Conservation (phyloP, 129 eudicot genomes). For the Lactuca saligna region DNA sequence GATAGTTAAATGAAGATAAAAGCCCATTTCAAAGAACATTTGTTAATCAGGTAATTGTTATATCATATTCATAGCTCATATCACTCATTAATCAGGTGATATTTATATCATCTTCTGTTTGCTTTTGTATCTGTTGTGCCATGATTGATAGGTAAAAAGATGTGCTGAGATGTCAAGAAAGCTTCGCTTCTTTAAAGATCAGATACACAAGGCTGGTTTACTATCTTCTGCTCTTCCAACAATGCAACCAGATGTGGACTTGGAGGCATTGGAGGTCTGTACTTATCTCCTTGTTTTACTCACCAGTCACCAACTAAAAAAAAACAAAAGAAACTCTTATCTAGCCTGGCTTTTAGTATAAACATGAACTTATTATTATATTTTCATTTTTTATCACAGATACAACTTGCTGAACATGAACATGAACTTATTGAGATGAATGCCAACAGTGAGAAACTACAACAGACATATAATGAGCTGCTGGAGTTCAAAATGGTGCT, state of each 20-base stretch:
- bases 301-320: not conserved
- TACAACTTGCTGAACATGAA: constrained; percentile 87
- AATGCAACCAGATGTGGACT: constrained; percentile 68
- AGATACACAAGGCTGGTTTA: constrained; percentile 81
- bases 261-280: constrained; percentile 90
- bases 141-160: constrained; percentile 69
- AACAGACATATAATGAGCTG: constrained; percentile 77
- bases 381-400: constrained; percentile 38
- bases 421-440: constrained; percentile 91
- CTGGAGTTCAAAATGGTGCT: constrained; percentile 88
- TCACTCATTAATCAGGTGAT: not conserved
- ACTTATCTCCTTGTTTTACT: not conserved
- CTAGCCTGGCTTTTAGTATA: constrained; percentile 4
- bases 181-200: constrained; percentile 86
- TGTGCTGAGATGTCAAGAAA: constrained; percentile 99
- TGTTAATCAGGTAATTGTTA: constrained; percentile 79
- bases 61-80: constrained; percentile 15
- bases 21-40: constrained; percentile 97
- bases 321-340: not conserved
- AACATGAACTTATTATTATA: not conserved
- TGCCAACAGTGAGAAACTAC: constrained; percentile 77
- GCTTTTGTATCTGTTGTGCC: constrained; percentile 13
- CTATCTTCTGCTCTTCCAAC: constrained; percentile 56
- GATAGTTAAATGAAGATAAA: constrained; percentile 89
- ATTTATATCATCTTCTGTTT: constrained; percentile 5